phyloP scores from a whole-genome alignment of 1,139 yeast species.

The Saccharomyces hybrid region DNA sequence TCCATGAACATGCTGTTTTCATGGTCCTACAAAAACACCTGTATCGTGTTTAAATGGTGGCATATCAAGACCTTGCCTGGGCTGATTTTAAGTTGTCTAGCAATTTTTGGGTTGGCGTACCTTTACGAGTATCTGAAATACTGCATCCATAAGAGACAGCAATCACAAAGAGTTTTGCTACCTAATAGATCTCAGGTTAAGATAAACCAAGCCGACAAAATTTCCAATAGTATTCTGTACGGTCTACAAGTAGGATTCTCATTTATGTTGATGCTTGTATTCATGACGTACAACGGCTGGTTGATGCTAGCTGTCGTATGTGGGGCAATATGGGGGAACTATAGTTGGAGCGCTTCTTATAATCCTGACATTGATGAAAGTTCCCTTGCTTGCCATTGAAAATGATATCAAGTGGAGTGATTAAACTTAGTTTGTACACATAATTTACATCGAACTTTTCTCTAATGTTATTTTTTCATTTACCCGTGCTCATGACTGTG shows the following conservation, averaged over 20 bases:
- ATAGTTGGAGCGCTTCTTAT: slow-evolving; percentile 39
- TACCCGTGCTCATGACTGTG: neutral
- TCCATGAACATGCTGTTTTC: slow-evolving; percentile 78
- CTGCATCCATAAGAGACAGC: slow-evolving; percentile 26
- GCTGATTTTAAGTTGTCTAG: slow-evolving; percentile 45
- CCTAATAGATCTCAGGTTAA: neutral
- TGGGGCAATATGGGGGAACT: slow-evolving; percentile 64
- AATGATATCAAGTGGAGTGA: neutral
- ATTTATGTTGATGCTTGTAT: slow-evolving; percentile 67
- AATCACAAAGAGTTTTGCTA: neutral
- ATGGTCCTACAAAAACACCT: slow-evolving; percentile 67
- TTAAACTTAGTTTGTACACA: neutral
- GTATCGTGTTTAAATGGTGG: slow-evolving; percentile 76
- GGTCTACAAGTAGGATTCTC: slow-evolving; percentile 73
- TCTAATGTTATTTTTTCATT: neutral
- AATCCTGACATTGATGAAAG: slow-evolving; percentile 6
- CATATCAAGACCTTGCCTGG: slow-evolving; percentile 50
- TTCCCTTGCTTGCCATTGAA: slow-evolving; percentile 23
- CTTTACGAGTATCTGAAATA: slow-evolving; percentile 55
- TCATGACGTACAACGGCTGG: slow-evolving; percentile 84
- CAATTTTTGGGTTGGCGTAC: slow-evolving; percentile 44
- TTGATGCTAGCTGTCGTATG: slow-evolving; percentile 62
- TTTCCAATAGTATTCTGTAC: slow-evolving; percentile 43
- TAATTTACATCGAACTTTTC: neutral
- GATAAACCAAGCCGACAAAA: slow-evolving; percentile 13